A percentile compares a stretch with the other conserved stretches of the same genome.
phyloP scores from a whole-genome alignment of 1,284 basidiomycete genomes.

The Mycena sp. region DNA sequence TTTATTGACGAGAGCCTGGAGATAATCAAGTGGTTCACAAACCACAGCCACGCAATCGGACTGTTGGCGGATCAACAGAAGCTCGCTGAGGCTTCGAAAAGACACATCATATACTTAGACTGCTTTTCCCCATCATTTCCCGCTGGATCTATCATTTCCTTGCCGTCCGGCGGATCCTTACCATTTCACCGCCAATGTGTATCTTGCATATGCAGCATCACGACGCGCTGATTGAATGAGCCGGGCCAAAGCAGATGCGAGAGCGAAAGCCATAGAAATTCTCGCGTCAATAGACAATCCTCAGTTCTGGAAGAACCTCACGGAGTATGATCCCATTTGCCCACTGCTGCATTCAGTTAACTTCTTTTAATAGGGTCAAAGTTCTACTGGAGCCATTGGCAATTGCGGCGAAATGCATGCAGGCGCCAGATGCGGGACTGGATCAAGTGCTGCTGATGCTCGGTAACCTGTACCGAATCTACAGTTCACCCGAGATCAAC shows the following conservation, averaged over 20 bases:
- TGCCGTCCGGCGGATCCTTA: neutral
- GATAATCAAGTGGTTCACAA: conserved; percentile 42
- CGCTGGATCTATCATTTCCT: conserved; percentile 31
- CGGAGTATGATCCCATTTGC: neutral
- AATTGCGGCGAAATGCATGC: conserved; percentile 38
- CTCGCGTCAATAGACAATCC: conserved; percentile 1
- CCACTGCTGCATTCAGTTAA: neutral
- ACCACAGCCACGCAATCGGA: conserved; percentile 35
- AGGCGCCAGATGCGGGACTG: conserved; percentile 31
- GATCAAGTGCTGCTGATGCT: conserved; percentile 30
- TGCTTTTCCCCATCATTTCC: conserved; percentile 30
- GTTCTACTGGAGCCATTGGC: conserved; percentile 39
- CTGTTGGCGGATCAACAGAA: conserved; percentile 17
- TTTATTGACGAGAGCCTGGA: conserved; percentile 31
- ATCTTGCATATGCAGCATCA: neutral
- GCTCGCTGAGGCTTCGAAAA: neutral
- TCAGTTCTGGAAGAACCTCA: conserved; percentile 3
- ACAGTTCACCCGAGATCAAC: conserved; percentile 3
- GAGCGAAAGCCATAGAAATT: neutral
- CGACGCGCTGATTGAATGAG: neutral
- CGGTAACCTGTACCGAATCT: conserved; percentile 2
- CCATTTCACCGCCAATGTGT: neutral
- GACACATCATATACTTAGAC: neutral
- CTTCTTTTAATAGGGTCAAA: conserved; percentile 31
- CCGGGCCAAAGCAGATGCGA: neutral